These are phyloP conservation scores for Colletotrichum sp. DNA, from an alignment of 2,329 filamentous ascomycete genomes.

Conservation along the genomic window DNA sequence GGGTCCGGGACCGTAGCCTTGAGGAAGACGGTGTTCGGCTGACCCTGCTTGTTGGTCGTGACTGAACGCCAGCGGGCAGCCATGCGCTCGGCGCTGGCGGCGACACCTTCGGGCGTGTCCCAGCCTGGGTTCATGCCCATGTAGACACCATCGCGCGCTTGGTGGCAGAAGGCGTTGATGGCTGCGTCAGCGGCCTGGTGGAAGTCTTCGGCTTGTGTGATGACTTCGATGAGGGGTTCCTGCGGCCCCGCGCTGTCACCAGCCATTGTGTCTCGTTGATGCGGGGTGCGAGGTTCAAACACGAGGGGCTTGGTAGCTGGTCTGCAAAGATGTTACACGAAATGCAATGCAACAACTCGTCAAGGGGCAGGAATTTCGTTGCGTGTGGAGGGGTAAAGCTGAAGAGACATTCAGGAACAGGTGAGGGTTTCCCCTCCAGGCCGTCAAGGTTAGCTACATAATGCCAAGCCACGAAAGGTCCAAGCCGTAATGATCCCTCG, in stretches of 20 bases:
- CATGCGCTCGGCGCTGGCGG: slow-evolving; percentile 39
- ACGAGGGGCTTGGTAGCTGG: neutral
- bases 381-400: neutral
- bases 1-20: slow-evolving; percentile 53
- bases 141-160: slow-evolving; percentile 57
- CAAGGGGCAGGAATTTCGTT: neutral
- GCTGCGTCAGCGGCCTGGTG: slow-evolving; percentile 26
- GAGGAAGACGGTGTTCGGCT: slow-evolving; percentile 55
- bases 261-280: neutral
- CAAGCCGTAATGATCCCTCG: neutral
- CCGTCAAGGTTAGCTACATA: neutral
- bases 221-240: slow-evolving; percentile 26
- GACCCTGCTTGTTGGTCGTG: slow-evolving; percentile 45
- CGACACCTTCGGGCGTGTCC: slow-evolving; percentile 52
- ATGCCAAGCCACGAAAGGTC: neutral
- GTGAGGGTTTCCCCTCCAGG: neutral
- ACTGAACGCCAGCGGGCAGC: slow-evolving; percentile 44
- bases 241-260: neutral
- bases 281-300: neutral
- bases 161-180: slow-evolving; percentile 49
- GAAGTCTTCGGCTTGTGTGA: slow-evolving; percentile 32
- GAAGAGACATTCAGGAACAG: neutral
- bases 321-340: neutral
- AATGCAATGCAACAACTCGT: neutral
- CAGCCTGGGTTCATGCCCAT: slow-evolving; percentile 57